These are phyloP conservation scores for Liquidambar formosana DNA, from an alignment of 164 flowering plant species.

Conservation along the genomic window DNA sequence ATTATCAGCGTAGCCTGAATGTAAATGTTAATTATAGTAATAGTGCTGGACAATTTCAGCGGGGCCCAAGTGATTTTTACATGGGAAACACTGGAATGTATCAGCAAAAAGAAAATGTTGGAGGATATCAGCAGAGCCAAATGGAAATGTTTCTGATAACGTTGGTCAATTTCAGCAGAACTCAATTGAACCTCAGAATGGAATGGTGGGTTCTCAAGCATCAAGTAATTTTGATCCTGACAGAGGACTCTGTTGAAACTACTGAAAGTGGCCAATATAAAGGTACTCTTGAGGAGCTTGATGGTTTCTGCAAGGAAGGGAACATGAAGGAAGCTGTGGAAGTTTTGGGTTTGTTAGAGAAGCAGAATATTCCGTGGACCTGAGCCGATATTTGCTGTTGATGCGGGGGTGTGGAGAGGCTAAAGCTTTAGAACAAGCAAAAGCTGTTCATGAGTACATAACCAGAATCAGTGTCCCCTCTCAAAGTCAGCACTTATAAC, in stretches of 20 bases:
- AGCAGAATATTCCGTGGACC: slow-evolving; percentile 43
- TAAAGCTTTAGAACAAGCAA: slow-evolving; percentile 57
- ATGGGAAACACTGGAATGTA: slow-evolving; percentile 6
- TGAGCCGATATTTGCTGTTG: slow-evolving; percentile 40
- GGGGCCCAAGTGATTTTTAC: slow-evolving; percentile 8
- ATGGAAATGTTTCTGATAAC: slow-evolving; percentile 13
- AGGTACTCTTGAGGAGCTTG: slow-evolving; percentile 59
- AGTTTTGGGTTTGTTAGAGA: slow-evolving; percentile 44
- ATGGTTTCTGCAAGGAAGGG: slow-evolving; percentile 49
- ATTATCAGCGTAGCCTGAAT: slow-evolving; percentile 4
- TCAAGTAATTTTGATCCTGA: slow-evolving; percentile 2
- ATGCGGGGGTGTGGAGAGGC: slow-evolving; percentile 64
- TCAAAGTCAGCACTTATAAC: slow-evolving; percentile 43
- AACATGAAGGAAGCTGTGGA: slow-evolving; percentile 67
- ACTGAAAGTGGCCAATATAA: slow-evolving; percentile 21
- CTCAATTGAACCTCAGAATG: slow-evolving; percentile 7
- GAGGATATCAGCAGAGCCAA: slow-evolving; percentile 3
- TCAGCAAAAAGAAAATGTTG: slow-evolving; percentile 4
- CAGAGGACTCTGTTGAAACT: slow-evolving; percentile 21
- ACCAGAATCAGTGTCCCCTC: slow-evolving; percentile 27
- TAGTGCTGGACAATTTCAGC: slow-evolving; percentile 14
- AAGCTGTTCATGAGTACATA: slow-evolving; percentile 50
- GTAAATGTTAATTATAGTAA: neutral
- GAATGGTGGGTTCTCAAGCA: slow-evolving; percentile 3
- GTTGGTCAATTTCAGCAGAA: slow-evolving; percentile 2